Evolutionary conservation across 345 rosid genomes (phyloP), one percentile per base, ranked within the genome.

Genomic region (Pseudoturritis turrita): DNA sequence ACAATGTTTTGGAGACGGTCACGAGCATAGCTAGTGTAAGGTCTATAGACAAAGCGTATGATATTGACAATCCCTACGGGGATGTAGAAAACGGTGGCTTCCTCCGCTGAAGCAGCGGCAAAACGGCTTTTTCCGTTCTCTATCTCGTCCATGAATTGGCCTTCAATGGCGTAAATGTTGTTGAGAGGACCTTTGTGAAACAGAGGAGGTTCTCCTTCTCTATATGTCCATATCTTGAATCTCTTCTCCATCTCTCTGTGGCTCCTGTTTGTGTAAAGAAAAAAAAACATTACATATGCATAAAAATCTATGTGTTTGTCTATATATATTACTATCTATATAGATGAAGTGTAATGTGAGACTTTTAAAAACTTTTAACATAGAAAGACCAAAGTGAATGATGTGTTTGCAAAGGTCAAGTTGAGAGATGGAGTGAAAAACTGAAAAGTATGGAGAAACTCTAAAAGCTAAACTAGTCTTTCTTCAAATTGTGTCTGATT

Each of bases 141-240:
- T 31, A 86, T 74, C 40, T 86, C 87, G 57, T 81, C 84, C 31
- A 86, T 82, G 73, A 86, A 81, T 47, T 86, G 91, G 6, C 91
- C 91, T 40, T 83, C 88, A 1, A 84, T 79, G 0, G 76, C 66
- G 31, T 86, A 86, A 17, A 82, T 84, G 10, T 80, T 25, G 17
- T 79, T 78, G 50, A 79, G 19, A 14, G 87, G 84, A 37, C 83
- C 86, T 2, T 7, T 21, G 37, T 86, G 86, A 17, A 82, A 37
- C 25, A 84, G n/a, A 11, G 88, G 91, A 14, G 41, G 8, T 15
- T 82, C 83, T 58, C 90, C 90, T 73, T 86, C 88, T 15, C 41
- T 54, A 47, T 84, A 84, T 6, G 70, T 43, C 91, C 91, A 86
- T 31, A 86, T 52, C 73, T 86, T 86, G 56, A 86, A 82, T 76